Percentiles rank a stretch among this genome's conserved stretches.
These are phyloP conservation scores for Cicer judaicum DNA, from an alignment of 306 rosid genomes.

Conservation along the genomic window DNA sequence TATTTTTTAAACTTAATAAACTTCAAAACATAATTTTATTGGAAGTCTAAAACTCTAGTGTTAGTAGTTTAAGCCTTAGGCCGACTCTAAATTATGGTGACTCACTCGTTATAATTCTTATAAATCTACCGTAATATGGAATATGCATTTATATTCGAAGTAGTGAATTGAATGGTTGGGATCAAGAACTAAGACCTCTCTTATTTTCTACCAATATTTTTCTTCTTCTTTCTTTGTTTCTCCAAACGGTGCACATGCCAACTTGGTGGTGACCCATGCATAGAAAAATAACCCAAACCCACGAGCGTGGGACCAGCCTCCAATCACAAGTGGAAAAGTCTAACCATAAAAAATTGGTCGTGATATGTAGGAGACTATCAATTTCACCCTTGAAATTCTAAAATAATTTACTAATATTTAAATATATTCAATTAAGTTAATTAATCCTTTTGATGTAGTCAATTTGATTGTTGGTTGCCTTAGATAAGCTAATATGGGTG, in stretches of 20 bases:
- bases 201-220: background rate
- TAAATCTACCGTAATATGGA: too few species aligned
- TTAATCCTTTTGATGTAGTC: background rate
- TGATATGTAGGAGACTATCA: background rate
- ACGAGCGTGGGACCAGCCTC: background rate
- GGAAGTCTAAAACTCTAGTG: too few species aligned
- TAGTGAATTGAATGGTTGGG: background rate
- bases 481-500: background rate
- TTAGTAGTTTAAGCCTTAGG: too few species aligned
- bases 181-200: background rate
- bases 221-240: background rate
- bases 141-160: too few species aligned
- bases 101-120: too few species aligned
- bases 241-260: background rate
- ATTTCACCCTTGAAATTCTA: background rate
- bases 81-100: too few species aligned
- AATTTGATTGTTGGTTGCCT: background rate
- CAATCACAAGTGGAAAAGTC: background rate
- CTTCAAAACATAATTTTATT: too few species aligned
- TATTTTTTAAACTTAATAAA: too few species aligned
- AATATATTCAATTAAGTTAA: background rate
- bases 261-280: background rate
- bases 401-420: background rate
- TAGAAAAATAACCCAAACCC: background rate
- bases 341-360: background rate